Conservation (phyloP, 2,329 filamentous ascomycete species). For the Mollisia scopiformis region DNA sequence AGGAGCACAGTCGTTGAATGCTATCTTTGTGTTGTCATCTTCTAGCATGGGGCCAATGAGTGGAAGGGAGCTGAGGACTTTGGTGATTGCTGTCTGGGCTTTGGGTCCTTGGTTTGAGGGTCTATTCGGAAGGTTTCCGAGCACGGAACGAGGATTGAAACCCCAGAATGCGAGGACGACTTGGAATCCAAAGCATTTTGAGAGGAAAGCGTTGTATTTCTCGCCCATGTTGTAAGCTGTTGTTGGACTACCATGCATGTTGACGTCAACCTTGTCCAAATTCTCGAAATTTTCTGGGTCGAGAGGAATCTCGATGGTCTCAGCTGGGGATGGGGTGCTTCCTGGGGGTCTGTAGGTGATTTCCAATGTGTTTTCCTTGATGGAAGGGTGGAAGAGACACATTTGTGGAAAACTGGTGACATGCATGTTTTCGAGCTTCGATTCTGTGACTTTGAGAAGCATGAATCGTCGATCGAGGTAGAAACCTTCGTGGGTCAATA, state of each 20-base stretch:
- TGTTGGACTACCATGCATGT: conserved; percentile 62
- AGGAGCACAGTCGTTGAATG: conserved; percentile 76
- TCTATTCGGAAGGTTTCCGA: conserved; percentile 48
- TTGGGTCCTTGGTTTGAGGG: conserved; percentile 22
- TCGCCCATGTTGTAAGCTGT: conserved; percentile 65
- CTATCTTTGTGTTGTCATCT: conserved; percentile 52
- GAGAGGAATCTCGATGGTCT: conserved; percentile 58
- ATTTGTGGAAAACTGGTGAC: conserved; percentile 60
- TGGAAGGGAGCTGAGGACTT: conserved; percentile 24
- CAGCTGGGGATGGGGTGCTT: conserved; percentile 1
- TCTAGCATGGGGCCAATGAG: conserved; percentile 21
- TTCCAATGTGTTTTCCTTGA: conserved; percentile 45
- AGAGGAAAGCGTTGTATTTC: conserved; percentile 67
- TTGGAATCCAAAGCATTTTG: conserved; percentile 63
- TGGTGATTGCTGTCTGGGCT: conserved; percentile 9
- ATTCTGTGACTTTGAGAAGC: conserved; percentile 54
- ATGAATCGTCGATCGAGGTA: conserved; percentile 72
- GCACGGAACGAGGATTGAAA: conserved; percentile 57
- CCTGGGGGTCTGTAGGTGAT: conserved; percentile 42
- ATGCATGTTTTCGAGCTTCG: conserved; percentile 58
- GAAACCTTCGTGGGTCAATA: conserved; percentile 64
- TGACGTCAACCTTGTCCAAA: conserved; percentile 53
- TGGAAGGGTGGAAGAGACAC: conserved; percentile 64
- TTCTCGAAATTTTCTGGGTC: conserved; percentile 47
- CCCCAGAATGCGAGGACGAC: conserved; percentile 69